Percentiles rank a stretch among this genome's conserved stretches.
These are phyloP conservation scores for Agastache rugosa DNA, from an alignment of 257 asterid genomes.

Conservation along the genomic window DNA sequence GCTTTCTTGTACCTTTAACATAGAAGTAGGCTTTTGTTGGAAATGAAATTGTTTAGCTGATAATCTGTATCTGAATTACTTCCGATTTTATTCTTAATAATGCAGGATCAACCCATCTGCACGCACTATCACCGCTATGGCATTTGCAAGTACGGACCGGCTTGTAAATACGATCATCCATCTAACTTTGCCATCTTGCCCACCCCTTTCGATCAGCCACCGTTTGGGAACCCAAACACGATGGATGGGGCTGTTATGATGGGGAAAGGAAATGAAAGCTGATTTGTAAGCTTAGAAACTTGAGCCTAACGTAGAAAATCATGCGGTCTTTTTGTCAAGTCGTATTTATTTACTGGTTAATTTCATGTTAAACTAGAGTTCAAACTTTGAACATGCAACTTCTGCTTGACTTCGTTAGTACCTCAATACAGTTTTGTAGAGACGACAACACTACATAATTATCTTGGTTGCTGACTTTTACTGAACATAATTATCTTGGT, in stretches of 20 bases:
- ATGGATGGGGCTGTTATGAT: constrained; percentile 44
- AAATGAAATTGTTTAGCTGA: background rate
- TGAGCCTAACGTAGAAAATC: constrained; percentile 32
- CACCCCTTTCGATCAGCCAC: constrained; percentile 40
- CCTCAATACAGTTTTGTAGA: constrained; percentile 30
- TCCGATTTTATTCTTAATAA: background rate
- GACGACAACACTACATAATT: constrained; percentile 2
- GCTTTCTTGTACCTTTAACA: background rate
- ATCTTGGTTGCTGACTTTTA: constrained; percentile 2
- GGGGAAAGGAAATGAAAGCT: constrained; percentile 52
- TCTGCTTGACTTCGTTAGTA: constrained; percentile 33
- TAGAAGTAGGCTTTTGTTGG: background rate
- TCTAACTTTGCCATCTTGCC: constrained; percentile 48
- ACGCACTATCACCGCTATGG: constrained; percentile 78
- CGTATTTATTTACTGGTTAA: background rate
- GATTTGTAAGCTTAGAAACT: constrained; percentile 36
- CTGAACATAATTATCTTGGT: background rate
- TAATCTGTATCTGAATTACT: background rate
- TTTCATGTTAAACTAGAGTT: constrained; percentile 22
- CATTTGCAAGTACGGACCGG: constrained; percentile 92
- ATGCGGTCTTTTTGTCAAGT: constrained; percentile 22
- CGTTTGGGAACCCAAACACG: constrained; percentile 39
- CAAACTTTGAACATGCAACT: constrained; percentile 26
- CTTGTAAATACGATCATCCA: constrained; percentile 88
- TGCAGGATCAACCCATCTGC: constrained; percentile 86